Evolutionary conservation across 345 rosid genomes (phyloP), one percentile per base, ranked within the genome.

Genomic region (Stellera chamaejasme): DNA sequence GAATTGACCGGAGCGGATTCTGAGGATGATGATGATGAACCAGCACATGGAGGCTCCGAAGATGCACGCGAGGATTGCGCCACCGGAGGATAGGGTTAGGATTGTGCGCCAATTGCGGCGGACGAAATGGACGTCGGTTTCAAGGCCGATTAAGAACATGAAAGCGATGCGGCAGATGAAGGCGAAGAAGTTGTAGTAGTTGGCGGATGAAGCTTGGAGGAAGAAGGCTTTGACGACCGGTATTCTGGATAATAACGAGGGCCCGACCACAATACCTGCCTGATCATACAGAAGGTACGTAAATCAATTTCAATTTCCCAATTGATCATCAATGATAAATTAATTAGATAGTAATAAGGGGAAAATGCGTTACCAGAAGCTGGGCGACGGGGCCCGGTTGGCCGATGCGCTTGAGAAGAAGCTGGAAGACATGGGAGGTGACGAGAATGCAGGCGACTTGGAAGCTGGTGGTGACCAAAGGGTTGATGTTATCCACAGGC

Each of bases 321-420:
- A 19, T 19, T 19, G 23, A 19, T 19, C 23, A 19, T 19, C 23
- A 19, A 0, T 1, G 23, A 19, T 19, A 19, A n/a, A 8, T 12
- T 46, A 12, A 4, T 26, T 14, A 45, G 43, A 13, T 14, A 16
- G 28, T 2, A 39, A 13, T 14, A 48, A 45, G 15, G 14, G 13
- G 16, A 63, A 23, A 14, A 8, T 32, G 13, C 52, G 66, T 59
- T 69, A 83, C 98, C 70, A 92, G 79, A 45, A 92, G 77, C 50
- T 88, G 95, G 1, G 96, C 91, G n/a, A 92, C 66, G 25, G 96
- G 96, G 27, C 95, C 96, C 5, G 95, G 79, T 64, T 83, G 87
- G 9, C 95, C 93, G 23, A 81, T 50, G 13, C 83, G 80, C 64
- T 88, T 88, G 72, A 92, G 69, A 56, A 81, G 53, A 42, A 88